Percentiles rank a stretch among this genome's conserved stretches.
phyloP scores from a whole-genome alignment of 108 stramenopile species.

The Pseudonitzschia pungens region DNA sequence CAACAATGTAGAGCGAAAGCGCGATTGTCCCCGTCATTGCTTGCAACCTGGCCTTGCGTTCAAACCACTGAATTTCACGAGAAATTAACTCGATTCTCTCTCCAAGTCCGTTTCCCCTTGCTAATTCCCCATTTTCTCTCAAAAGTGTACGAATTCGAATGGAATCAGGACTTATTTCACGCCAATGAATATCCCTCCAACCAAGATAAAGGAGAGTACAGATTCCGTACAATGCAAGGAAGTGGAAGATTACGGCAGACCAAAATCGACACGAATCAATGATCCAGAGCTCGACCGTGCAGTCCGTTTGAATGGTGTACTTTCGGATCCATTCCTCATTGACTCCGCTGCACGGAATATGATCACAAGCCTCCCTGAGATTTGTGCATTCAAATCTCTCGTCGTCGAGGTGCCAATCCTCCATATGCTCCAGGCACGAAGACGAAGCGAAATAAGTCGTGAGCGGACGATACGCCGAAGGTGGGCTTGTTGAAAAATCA shows the following conservation, averaged over 20 bases:
- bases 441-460: conserved; percentile 7
- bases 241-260: conserved; percentile 26
- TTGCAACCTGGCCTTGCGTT: conserved; percentile 29
- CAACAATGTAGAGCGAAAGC: conserved; percentile 20
- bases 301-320: conserved; percentile 31
- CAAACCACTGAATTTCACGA: conserved; percentile 27
- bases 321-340: conserved; percentile 22
- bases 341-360: conserved; percentile 37
- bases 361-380: conserved; percentile 20
- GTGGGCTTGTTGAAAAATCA: conserved; percentile 14
- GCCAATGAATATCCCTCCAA: conserved; percentile 35
- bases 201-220: conserved; percentile 41
- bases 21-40: conserved; percentile 15
- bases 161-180: conserved; percentile 35
- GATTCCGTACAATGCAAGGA: conserved; percentile 23
- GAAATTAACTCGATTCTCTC: conserved; percentile 20
- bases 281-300: conserved; percentile 38
- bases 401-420: conserved; percentile 18
- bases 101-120: conserved; percentile 14
- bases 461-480: conserved; percentile 17
- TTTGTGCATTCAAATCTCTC: conserved; percentile 21
- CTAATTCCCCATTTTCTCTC: conserved; percentile 34
- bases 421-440: not conserved
- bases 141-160: conserved; percentile 29
- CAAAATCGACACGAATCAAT: conserved; percentile 30